phyloP scores from a whole-genome alignment of 169 alveolate genomes.

The Plasmodium gonderi region DNA sequence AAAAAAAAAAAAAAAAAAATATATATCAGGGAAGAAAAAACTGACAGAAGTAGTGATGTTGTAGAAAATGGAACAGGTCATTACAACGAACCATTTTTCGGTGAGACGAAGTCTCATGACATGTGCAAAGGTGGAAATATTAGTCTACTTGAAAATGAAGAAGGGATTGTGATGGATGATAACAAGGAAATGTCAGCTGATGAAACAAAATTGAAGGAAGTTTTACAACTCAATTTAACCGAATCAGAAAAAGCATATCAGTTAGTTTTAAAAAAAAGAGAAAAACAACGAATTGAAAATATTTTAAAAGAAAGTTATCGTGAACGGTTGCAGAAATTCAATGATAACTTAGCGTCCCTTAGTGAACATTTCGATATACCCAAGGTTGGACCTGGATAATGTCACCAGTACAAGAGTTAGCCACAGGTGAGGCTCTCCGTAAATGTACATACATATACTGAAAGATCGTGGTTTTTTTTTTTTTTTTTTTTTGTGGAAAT shows the following conservation, averaged over 20 bases:
- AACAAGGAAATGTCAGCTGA: not conserved
- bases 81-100: not conserved
- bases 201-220: conserved; percentile 40
- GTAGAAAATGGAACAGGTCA: not conserved
- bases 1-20: not conserved
- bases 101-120: not conserved
- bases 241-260: conserved; percentile 85
- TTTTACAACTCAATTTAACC: conserved; percentile 68
- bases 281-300: conserved; percentile 80
- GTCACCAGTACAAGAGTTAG: not conserved
- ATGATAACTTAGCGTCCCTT: conserved; percentile 86
- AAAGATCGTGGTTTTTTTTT: too few species aligned
- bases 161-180: conserved; percentile 34
- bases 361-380: conserved; percentile 93
- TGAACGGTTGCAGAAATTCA: conserved; percentile 88
- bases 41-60: not conserved
- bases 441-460: too few species aligned
- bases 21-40: not conserved
- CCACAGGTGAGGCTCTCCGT: too few species aligned
- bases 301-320: conserved; percentile 88
- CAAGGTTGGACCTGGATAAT: conserved; percentile 92
- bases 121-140: not conserved
- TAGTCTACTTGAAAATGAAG: not conserved
- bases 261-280: conserved; percentile 86
- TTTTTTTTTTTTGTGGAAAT: not conserved